Conservation (phyloP, 306 rosid species). For the Sindora glabra region DNA sequence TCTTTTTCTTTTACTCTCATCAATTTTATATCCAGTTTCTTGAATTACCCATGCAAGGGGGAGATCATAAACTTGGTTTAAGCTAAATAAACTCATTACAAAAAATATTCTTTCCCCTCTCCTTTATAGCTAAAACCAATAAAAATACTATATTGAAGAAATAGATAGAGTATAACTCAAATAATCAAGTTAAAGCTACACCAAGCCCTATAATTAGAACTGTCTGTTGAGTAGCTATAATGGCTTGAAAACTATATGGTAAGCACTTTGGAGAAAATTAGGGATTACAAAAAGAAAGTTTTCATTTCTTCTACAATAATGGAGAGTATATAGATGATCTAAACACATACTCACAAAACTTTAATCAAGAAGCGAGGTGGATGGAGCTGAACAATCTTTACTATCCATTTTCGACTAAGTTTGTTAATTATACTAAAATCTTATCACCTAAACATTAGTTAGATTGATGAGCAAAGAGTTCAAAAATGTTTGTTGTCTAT, state of each 20-base stretch:
- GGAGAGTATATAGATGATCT: constrained; percentile 37
- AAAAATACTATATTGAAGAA: too few relatives aligned
- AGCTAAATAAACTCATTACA: too few relatives aligned
- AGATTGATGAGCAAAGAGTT: too few relatives aligned
- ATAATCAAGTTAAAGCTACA: constrained; percentile 28
- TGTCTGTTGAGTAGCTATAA: constrained; percentile 4
- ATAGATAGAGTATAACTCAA: constrained; percentile 12
- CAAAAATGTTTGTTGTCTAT: too few relatives aligned
- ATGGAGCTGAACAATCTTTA: constrained; percentile 48
- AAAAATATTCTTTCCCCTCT: too few relatives aligned
- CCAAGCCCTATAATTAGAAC: too few relatives aligned
- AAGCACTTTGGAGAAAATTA: constrained; percentile 44
- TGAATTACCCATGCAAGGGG: too few relatives aligned
- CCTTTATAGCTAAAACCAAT: too few relatives aligned
- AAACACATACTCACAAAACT: constrained; percentile 46
- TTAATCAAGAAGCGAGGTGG: constrained; percentile 49
- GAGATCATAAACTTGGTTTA: too few relatives aligned
- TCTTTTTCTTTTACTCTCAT: too few relatives aligned
- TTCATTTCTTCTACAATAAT: constrained; percentile 13
- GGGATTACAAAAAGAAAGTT: constrained; percentile 26
- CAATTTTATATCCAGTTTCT: too few relatives aligned
- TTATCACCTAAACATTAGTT: constrained; percentile 19
- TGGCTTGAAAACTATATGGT: constrained; percentile 35
- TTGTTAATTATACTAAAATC: constrained; percentile 49
- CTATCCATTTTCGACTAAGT: constrained; percentile 70